A percentile compares a stretch with the other conserved stretches of the same genome.
Evolutionary conservation across 805 yeast genomes (phyloP).

Genomic region (Wickerhamiella sorbophila): DNA sequence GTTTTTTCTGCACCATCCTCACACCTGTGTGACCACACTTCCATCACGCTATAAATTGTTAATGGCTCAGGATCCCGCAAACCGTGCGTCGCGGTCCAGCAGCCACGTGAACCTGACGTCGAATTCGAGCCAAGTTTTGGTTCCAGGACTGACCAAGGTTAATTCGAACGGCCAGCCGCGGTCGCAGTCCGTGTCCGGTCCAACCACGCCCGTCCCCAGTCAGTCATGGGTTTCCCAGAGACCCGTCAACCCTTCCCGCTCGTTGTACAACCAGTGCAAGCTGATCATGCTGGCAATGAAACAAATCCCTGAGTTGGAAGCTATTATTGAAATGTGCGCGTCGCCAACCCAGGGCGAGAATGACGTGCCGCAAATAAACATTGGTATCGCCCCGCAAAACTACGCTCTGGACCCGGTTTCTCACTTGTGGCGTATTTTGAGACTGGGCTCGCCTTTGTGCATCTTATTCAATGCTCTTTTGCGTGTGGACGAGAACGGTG

Average conservation of each 20-base stretch:
- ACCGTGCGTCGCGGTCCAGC: slow-evolving; percentile 4
- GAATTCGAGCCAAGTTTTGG: background rate
- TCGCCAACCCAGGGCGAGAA: slow-evolving; percentile 16
- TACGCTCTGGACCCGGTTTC: slow-evolving; percentile 79
- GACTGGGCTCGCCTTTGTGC: slow-evolving; percentile 87
- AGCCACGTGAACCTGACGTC: background rate
- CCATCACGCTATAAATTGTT: too few species aligned
- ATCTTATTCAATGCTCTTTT: slow-evolving; percentile 57
- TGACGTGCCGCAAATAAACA: slow-evolving; percentile 25
- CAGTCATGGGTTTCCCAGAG: slow-evolving; percentile 15
- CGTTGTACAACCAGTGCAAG: slow-evolving; percentile 53
- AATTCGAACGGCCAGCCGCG: background rate
- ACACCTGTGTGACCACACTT: background rate
- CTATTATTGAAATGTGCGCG: slow-evolving; percentile 46
- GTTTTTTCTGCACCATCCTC: background rate
- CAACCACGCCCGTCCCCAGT: slow-evolving; percentile 15
- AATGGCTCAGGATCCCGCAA: background rate
- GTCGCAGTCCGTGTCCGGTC: background rate
- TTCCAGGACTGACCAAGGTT: background rate
- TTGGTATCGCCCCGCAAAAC: slow-evolving; percentile 48
- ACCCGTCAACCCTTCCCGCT: slow-evolving; percentile 36
- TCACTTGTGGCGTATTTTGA: slow-evolving; percentile 73
- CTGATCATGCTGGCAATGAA: slow-evolving; percentile 41
- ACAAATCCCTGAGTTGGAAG: slow-evolving; percentile 49
- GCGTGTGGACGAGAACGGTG: slow-evolving; percentile 29